These are phyloP conservation scores for Sanguinoderma infundibulare DNA, from an alignment of 1,284 basidiomycete species.

Conservation along the genomic window DNA sequence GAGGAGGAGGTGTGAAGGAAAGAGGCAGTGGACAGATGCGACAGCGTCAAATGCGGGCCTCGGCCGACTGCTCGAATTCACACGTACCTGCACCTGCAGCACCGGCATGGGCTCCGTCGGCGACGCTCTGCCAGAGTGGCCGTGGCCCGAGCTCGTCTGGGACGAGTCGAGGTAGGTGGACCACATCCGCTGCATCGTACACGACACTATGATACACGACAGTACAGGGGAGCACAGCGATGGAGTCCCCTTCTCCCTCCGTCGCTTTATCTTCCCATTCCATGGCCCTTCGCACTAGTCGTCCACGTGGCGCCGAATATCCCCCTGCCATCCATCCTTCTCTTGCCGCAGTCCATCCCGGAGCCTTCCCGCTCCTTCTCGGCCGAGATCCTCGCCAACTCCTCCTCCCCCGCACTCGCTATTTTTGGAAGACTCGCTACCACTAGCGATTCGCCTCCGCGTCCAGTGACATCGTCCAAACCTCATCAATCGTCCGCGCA, in stretches of 20 bases:
- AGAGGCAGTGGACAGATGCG: conserved; percentile 10
- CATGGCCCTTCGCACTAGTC: neutral
- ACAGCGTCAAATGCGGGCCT: conserved; percentile 20
- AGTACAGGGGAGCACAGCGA: neutral
- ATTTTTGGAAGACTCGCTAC: too few species aligned
- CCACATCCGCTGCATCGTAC: conserved; percentile 53
- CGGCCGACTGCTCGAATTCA: conserved; percentile 17
- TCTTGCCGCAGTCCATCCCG: too few species aligned
- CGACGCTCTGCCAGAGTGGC: conserved; percentile 13
- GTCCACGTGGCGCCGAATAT: neutral
- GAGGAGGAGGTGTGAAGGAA: conserved; percentile 7
- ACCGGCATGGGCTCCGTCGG: too few species aligned
- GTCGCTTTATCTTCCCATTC: neutral
- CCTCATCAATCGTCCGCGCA: too few species aligned
- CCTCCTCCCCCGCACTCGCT: too few species aligned
- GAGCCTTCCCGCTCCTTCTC: too few species aligned
- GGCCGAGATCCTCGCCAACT: too few species aligned
- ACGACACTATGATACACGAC: conserved; percentile 11
- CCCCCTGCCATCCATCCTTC: too few species aligned
- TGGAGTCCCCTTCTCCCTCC: neutral
- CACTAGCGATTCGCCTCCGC: too few species aligned
- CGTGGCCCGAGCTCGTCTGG: conserved; percentile 18
- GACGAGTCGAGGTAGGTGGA: conserved; percentile 49
- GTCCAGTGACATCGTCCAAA: too few species aligned
- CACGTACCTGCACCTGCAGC: conserved; percentile 30